Evolutionary conservation across 108 stramenopile genomes (phyloP), one percentile per base, ranked within the genome.

Genomic region (Tribonema minus): DNA sequence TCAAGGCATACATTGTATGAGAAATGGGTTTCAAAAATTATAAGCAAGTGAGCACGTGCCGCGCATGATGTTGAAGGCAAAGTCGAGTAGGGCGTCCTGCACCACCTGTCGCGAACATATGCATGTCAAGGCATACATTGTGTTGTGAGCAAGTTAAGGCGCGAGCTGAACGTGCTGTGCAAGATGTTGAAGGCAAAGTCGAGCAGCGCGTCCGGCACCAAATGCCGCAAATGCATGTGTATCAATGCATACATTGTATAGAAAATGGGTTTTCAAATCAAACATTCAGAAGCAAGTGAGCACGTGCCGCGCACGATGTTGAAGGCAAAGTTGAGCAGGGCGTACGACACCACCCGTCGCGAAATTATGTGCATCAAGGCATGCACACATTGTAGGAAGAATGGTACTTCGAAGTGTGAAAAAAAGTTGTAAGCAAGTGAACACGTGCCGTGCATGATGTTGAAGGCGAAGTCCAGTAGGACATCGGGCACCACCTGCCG

Each of bases 391-490:
- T n/a, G n/a, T n/a, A n/a, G n/a, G n/a, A n/a, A n/a, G n/a, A n/a
- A n/a, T n/a, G n/a, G n/a, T n/a, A n/a, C n/a, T n/a, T n/a, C n/a
- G n/a, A n/a, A n/a, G n/a, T n/a, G n/a, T n/a, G n/a, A n/a, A n/a
- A n/a, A n/a, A n/a, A n/a, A n/a, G n/a, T n/a, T n/a, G n/a, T n/a
- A n/a, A n/a, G n/a, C n/a, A n/a, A n/a, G n/a, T n/a, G n/a, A n/a
- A 99, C 92, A 99, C 46, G 93, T 90, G 80, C 95, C 94, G 59
- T 96, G 78, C 95, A 99, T 93, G 6, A 98, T 95, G 39, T 91
- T 89, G 71, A 94, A 85, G 4, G 96, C 96, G 79, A 98, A 94
- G 34, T 98, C 97, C 20, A 99, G 88, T 32, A 99, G 91, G 1
- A 97, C 94, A 76, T 95, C 93, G 0, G 99, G 99, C 64, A 98